Base-by-base conservation (phyloP, 1,284 basidiomycete species). In the Leucoagaricus sp. region DNA sequence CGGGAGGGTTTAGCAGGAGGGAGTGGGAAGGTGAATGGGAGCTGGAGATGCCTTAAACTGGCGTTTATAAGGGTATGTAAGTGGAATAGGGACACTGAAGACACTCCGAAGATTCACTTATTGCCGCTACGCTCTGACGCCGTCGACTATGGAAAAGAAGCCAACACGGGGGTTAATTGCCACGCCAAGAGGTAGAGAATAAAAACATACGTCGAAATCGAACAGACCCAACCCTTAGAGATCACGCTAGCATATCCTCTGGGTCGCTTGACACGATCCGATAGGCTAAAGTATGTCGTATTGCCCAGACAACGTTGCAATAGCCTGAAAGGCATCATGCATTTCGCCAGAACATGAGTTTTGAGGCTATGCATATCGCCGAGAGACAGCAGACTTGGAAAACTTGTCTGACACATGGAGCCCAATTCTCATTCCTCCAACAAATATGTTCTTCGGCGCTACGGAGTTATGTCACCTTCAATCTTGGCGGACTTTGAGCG, bases 21-120 rank as follows among this genome's bases (percentile, higher is more conserved):
- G 23, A 23, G 23, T 2, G 25, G 29, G 23, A 36, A 36, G 31
- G 36, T 40, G 34, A 26, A 28, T 36, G 52, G 33, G n/a, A 19
- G 26, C 2, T 38, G 6, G 44, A 40, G 8, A 46, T n/a, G 15
- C 26, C 3, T 26, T 17, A 21, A 17, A 29, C 25, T 53, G 38
- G 33, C 1, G 53, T 54, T 54, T 54, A 54, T 54, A 54, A 54
- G 52, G 33, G 38, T 38, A 28, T 38, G 42, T 28, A 36, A 47
- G 19, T 17, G 10, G 31, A 44, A 49, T 25, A 15, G 26, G 23
- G 21, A 33, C 25, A 13, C 23, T 47, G 21, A 19, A 23, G 21
- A 15, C 47, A 36, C 25, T 28, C n/a, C 33, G 38, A 40, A 15
- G 15, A 47, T 33, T 28, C 34, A 53, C 52, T 17, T 46, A 36